Evolutionary conservation across 345 rosid genomes (phyloP).

Genomic region (Arabidopsis thaliana): TAIR10.1 NC_003070.9:3744501-3745000

Average conservation of each 20-base stretch:
- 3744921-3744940: too few relatives aligned
- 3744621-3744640: background rate
- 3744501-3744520: constrained; percentile 16
- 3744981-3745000: too few relatives aligned
- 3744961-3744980: too few relatives aligned
- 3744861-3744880: too few relatives aligned
- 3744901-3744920: too few relatives aligned
- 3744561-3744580: background rate
- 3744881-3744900: too few relatives aligned
- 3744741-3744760: background rate
- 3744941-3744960: too few relatives aligned
- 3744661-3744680: background rate
- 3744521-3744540: background rate
- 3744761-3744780: background rate
- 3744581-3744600: background rate
- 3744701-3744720: background rate
- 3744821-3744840: background rate
- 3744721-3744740: background rate
- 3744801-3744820: background rate
- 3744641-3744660: background rate
- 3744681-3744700: too few relatives aligned
- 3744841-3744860: background rate
- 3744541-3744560: background rate
- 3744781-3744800: too few relatives aligned
- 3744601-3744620: background rate